These are phyloP conservation scores for Colletotrichum orbiculare DNA, from an alignment of 2,329 filamentous ascomycete genomes.

Conservation along the genomic window DNA sequence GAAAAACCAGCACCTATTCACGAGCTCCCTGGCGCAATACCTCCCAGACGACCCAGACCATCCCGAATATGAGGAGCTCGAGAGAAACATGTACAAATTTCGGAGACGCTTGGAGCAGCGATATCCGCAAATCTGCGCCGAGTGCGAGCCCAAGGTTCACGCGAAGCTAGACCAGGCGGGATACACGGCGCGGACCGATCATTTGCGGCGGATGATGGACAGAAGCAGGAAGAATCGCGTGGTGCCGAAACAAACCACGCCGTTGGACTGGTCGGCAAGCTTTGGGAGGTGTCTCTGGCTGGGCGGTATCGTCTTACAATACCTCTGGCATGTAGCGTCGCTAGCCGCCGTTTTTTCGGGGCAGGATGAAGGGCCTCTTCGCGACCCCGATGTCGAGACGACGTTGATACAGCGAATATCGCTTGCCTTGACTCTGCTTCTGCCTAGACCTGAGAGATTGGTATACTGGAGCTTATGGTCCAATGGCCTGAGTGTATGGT, in stretches of 20 bases:
- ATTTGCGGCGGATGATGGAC: conserved; percentile 80
- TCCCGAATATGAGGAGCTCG: conserved; percentile 75
- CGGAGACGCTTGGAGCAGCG: conserved; percentile 79
- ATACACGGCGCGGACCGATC: conserved; percentile 87
- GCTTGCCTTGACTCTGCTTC: conserved; percentile 42
- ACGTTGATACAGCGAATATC: conserved; percentile 13
- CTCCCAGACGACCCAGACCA: conserved; percentile 73
- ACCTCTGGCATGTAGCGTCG: conserved; percentile 61
- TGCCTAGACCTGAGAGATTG: conserved; percentile 52
- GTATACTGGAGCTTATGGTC: conserved; percentile 60
- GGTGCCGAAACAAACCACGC: conserved; percentile 50
- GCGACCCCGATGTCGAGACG: conserved; percentile 31
- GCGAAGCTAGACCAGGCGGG: conserved; percentile 75
- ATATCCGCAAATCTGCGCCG: conserved; percentile 89
- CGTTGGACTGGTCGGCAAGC: conserved; percentile 55
- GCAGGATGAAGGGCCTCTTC: conserved; percentile 23
- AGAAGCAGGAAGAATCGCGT: conserved; percentile 63
- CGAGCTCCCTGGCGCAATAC: conserved; percentile 81
- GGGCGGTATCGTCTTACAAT: conserved; percentile 57
- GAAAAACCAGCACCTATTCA: conserved; percentile 88
- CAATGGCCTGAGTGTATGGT: conserved; percentile 68
- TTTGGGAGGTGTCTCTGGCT: conserved; percentile 61
- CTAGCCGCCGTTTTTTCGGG: conserved; percentile 36
- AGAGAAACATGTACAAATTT: conserved; percentile 76
- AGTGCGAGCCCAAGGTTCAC: conserved; percentile 81